phyloP scores from a whole-genome alignment of 306 rosid genomes.

The Cucurbita pepo region DNA sequence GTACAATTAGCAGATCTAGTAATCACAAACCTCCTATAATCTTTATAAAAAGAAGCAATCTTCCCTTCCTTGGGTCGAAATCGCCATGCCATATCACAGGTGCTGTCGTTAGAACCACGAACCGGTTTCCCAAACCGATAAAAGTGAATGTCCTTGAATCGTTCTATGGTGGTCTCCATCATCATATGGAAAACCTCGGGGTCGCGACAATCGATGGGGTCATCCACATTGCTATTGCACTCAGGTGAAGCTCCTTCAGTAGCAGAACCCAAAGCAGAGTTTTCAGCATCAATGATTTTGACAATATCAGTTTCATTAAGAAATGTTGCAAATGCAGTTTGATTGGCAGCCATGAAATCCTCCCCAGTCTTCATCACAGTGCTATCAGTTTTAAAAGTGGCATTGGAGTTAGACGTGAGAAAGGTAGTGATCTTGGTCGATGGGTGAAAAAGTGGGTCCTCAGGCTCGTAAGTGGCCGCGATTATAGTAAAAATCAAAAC shows the following conservation, averaged over 20 bases:
- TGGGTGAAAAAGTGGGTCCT: conserved; percentile 92
- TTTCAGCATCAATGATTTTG: conserved; percentile 12
- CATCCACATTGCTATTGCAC: conserved; percentile 33
- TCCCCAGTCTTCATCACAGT: conserved; percentile 79
- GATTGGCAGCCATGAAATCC: conserved; percentile 84
- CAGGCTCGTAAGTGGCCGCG: conserved; percentile 95
- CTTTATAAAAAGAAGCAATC: conserved; percentile 80
- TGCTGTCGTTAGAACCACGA: conserved; percentile 39
- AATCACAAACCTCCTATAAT: conserved; percentile 81
- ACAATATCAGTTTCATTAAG: conserved; percentile 56
- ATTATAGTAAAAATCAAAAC: conserved; percentile 77
- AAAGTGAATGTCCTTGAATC: conserved; percentile 83
- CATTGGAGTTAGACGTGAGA: conserved; percentile 84
- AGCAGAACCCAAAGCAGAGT: background rate
- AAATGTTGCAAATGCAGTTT: conserved; percentile 45
- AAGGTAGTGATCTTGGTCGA: conserved; percentile 76
- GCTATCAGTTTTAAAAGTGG: conserved; percentile 81
- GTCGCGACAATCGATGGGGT: conserved; percentile 65
- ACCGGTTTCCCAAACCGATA: conserved; percentile 77
- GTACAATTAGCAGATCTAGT: conserved; percentile 51
- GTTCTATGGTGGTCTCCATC: conserved; percentile 80
- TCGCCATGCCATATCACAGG: conserved; percentile 98
- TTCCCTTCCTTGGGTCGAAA: conserved; percentile 96
- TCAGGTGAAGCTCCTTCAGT: conserved; percentile 9
- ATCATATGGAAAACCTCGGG: conserved; percentile 89